Percentiles rank a stretch among this genome's conserved stretches.
Conservation (phyloP, 1,139 yeast genomes). For the Blastobotrys arbuscula region DNA sequence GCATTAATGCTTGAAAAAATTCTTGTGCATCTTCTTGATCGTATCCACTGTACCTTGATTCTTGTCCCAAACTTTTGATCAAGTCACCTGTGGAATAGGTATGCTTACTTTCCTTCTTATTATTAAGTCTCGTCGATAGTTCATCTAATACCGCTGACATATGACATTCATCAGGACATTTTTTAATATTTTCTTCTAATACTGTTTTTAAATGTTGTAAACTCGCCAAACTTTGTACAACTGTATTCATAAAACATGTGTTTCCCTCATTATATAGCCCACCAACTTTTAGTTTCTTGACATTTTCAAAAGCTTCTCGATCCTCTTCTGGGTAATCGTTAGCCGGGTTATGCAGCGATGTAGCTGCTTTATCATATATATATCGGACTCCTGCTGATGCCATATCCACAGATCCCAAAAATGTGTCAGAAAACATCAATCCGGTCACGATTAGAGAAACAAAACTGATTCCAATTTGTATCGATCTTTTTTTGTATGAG, state of each 20-base stretch:
- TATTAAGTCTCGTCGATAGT: conserved; percentile 33
- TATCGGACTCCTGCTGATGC: conserved; percentile 32
- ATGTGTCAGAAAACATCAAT: conserved; percentile 31
- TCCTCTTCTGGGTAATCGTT: conserved; percentile 20
- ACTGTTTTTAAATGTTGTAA: conserved; percentile 57
- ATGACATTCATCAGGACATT: neutral
- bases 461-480: neutral
- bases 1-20: conserved; percentile 75
- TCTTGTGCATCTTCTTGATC: conserved; percentile 96
- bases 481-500: neutral
- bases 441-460: conserved; percentile 3
- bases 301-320: conserved; percentile 23
- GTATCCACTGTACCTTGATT: conserved; percentile 75
- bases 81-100: conserved; percentile 62
- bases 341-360: conserved; percentile 12
- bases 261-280: conserved; percentile 88
- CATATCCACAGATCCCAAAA: conserved; percentile 34
- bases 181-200: conserved; percentile 29
- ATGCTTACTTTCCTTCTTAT: conserved; percentile 28
- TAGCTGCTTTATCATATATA: conserved; percentile 28
- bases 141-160: conserved; percentile 16
- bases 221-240: conserved; percentile 76
- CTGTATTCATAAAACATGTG: conserved; percentile 91
- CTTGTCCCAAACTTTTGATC: conserved; percentile 67
- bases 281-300: conserved; percentile 45